Conservation (phyloP, 2,329 filamentous ascomycete species). For the Colletotrichum falcatum region DNA sequence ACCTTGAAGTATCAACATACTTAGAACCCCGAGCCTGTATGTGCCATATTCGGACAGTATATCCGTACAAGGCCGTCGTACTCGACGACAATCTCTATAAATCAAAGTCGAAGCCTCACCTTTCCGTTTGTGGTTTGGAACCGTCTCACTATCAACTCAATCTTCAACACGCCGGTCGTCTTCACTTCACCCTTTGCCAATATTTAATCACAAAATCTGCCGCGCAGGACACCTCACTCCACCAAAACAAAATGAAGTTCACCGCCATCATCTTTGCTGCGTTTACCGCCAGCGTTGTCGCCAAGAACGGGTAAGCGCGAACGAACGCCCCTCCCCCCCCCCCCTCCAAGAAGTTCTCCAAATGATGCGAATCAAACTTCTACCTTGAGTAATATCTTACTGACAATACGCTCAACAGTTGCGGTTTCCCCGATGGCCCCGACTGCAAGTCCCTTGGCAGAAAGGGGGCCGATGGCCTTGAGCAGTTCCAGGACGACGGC, state of each 20-base stretch:
- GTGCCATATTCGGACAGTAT: neutral
- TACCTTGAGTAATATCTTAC: neutral
- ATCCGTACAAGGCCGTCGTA: neutral
- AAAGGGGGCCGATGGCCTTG: slow-evolving; percentile 9
- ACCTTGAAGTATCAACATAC: neutral
- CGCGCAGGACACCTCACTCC: neutral
- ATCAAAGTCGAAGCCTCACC: neutral
- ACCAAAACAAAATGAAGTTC: slow-evolving; percentile 6
- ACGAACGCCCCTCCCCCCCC: too few relatives aligned
- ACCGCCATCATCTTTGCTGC: neutral
- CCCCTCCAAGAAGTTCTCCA: neutral
- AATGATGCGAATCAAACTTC: neutral
- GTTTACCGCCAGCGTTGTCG: slow-evolving; percentile 3
- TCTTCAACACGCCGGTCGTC: neutral
- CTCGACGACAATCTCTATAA: neutral
- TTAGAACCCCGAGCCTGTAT: neutral
- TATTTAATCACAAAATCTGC: neutral
- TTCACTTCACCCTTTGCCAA: neutral
- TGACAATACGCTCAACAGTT: neutral
- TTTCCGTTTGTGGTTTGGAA: neutral
- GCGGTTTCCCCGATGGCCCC: slow-evolving; percentile 20
- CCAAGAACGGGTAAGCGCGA: slow-evolving; percentile 6
- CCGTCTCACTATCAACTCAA: neutral
- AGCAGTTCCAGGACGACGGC: slow-evolving; percentile 29
- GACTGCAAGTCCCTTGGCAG: slow-evolving; percentile 25